Evolutionary conservation across 179 eudicot genomes (phyloP), one percentile per base, ranked within the genome.

Genomic region (Patellifolia procumbens): DNA sequence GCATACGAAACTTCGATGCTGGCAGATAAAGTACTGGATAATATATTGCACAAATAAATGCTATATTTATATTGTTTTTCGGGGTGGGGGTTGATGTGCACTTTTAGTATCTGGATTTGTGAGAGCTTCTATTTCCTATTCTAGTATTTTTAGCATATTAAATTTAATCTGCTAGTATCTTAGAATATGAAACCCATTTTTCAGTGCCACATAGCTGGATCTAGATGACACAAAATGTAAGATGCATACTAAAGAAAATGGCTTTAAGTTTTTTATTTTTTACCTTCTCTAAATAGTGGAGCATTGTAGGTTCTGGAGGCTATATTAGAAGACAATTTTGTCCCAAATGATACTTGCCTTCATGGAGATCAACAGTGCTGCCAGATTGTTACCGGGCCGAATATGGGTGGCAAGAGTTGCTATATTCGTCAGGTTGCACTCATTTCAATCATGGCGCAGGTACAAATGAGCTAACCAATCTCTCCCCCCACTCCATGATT

Each of bases 331-430:
- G 97, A 89, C 68, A 88, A 82, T 81, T 92, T 92, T 83, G 98
- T 94, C 42, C 97, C 98, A 68, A 94, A 94, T 82, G 95, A 92
- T 79, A 88, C 98, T 74, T 48, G 78, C 69, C 82, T 94, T 82
- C 88, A 87, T 81, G 88, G 88, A 66, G 89, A 86, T 66, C 75
- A 78, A 77, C 91, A 88, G 64, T 92, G 49, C 79, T 94, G 98
- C 79, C 98, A 94, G 83, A 91, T 94, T 68, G 84, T 94, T 80
- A 92, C 98, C 0, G 98, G 98, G 70, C 98, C 98, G 55, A 94
- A 94, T 81, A 94, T 94, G 98, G 98, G 98, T 78, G 98, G 98
- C 80, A 94, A 94, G 86, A 94, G 98, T 79, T 94, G 98, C 86
- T 94, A 94, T 79, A 94, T 92, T 80, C 93, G 97, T 76, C 98